These are phyloP conservation scores for Phascolomyces articulosus DNA, from an alignment of 371 early-diverging fungal species.

Conservation along the genomic window DNA sequence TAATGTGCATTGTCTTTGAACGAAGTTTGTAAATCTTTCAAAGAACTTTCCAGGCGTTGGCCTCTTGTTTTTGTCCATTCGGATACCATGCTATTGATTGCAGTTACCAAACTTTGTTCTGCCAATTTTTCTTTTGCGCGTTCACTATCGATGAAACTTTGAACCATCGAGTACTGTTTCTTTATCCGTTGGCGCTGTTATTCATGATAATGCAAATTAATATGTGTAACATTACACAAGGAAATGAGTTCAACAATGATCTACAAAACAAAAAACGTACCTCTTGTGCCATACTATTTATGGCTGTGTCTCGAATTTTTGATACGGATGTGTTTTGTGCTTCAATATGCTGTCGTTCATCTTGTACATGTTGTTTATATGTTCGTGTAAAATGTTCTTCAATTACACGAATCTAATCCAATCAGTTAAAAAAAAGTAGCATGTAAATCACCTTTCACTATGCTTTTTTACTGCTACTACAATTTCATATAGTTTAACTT, in stretches of 20 bases:
- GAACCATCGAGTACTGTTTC: background rate
- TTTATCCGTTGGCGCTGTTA: slow-evolving; percentile 3
- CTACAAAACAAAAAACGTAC: too few relatives aligned
- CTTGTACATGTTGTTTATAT: slow-evolving; percentile 14
- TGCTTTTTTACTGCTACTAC: too few relatives aligned
- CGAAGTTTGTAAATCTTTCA: background rate
- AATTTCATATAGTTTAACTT: too few relatives aligned
- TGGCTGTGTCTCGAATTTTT: background rate
- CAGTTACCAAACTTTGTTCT: slow-evolving; percentile 2
- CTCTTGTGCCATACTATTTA: slow-evolving; percentile 9
- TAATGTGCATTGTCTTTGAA: slow-evolving; percentile 2
- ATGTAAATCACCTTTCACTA: too few relatives aligned
- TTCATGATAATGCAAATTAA: background rate
- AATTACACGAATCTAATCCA: slow-evolving; percentile 16
- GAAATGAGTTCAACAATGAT: background rate
- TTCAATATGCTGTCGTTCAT: slow-evolving; percentile 15
- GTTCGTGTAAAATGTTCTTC: slow-evolving; percentile 14
- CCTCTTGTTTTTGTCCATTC: slow-evolving; percentile 12
- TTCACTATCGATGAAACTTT: background rate
- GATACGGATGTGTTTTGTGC: background rate
- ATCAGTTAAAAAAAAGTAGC: too few relatives aligned
- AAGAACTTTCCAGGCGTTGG: slow-evolving; percentile 6
- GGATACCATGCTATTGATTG: slow-evolving; percentile 7
- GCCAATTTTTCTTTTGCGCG: slow-evolving; percentile 6
- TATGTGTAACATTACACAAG: background rate